A percentile compares a stretch with the other conserved stretches of the same genome.
Conservation (phyloP, 140 eudicot species). For the Senecio squalidus region DNA sequence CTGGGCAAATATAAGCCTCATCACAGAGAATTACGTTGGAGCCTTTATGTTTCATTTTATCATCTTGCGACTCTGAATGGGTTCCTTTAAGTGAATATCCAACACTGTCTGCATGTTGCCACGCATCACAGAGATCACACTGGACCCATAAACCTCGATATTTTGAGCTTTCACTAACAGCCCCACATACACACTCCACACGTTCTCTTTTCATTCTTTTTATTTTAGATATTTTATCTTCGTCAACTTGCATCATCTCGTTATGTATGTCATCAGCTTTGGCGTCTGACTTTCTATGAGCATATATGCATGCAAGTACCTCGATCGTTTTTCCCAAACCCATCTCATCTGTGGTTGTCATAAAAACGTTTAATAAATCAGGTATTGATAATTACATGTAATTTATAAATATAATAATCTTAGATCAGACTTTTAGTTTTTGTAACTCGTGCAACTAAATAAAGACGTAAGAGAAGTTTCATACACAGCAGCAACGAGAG, state of each 20-base stretch:
- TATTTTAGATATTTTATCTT: constrained; percentile 26
- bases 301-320: constrained; percentile 81
- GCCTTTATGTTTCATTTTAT: too few relatives aligned
- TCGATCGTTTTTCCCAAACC: constrained; percentile 95
- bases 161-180: constrained; percentile 64
- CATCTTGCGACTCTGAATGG: constrained; percentile 16
- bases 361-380: too few relatives aligned
- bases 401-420: too few relatives aligned
- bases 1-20: too few relatives aligned
- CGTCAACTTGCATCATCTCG: constrained; percentile 24
- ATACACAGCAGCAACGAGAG: too few relatives aligned
- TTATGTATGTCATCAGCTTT: constrained; percentile 28
- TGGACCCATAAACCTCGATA: constrained; percentile 88
- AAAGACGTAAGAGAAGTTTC: too few relatives aligned
- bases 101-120: constrained; percentile 98
- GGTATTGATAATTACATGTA: too few relatives aligned
- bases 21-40: constrained; percentile 39
- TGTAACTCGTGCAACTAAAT: too few relatives aligned
- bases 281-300: constrained; percentile 54
- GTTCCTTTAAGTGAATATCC: constrained; percentile 40
- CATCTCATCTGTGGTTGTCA: constrained; percentile 93
- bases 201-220: constrained; percentile 80
- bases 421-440: too few relatives aligned
- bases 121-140: constrained; percentile 95
- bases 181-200: constrained; percentile 89